phyloP scores from a whole-genome alignment of 108 stramenopile genomes.

The Fragilaria radians region DNA sequence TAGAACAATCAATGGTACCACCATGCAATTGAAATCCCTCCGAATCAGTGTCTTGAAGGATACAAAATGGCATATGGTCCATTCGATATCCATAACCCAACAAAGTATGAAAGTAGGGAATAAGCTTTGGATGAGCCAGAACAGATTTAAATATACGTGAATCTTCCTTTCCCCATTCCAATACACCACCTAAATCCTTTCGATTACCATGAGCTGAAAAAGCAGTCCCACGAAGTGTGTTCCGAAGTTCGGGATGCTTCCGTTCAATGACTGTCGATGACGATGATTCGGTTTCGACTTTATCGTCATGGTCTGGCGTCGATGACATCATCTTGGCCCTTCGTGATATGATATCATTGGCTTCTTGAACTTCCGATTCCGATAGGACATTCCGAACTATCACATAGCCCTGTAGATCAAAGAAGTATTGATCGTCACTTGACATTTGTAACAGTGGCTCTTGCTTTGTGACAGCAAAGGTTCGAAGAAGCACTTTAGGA shows the following conservation, averaged over 20 bases:
- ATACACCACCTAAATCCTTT: slow-evolving; percentile 77
- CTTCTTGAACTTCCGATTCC: slow-evolving; percentile 57
- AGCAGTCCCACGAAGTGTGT: slow-evolving; percentile 56
- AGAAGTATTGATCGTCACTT: slow-evolving; percentile 83
- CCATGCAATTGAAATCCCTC: slow-evolving; percentile 92
- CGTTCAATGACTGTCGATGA: slow-evolving; percentile 66
- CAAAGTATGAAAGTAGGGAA: slow-evolving; percentile 78
- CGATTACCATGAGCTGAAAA: slow-evolving; percentile 72
- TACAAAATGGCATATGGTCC: slow-evolving; percentile 84
- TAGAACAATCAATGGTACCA: slow-evolving; percentile 76
- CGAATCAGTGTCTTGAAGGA: slow-evolving; percentile 75
- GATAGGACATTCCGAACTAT: slow-evolving; percentile 75
- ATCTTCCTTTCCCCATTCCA: slow-evolving; percentile 83
- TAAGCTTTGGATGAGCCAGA: slow-evolving; percentile 77
- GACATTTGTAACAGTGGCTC: no score
- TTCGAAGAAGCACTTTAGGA: no score
- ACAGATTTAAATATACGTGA: slow-evolving; percentile 74
- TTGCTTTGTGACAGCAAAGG: no score
- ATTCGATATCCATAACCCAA: slow-evolving; percentile 87
- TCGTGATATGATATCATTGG: slow-evolving; percentile 78
- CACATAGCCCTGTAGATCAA: slow-evolving; percentile 88
- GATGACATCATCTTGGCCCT: no score
- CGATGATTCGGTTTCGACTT: no score
- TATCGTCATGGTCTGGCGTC: no score
- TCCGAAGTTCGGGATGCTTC: slow-evolving; percentile 53